Conservation (phyloP, 805 yeast species). For the Saturnispora quitensis region DNA sequence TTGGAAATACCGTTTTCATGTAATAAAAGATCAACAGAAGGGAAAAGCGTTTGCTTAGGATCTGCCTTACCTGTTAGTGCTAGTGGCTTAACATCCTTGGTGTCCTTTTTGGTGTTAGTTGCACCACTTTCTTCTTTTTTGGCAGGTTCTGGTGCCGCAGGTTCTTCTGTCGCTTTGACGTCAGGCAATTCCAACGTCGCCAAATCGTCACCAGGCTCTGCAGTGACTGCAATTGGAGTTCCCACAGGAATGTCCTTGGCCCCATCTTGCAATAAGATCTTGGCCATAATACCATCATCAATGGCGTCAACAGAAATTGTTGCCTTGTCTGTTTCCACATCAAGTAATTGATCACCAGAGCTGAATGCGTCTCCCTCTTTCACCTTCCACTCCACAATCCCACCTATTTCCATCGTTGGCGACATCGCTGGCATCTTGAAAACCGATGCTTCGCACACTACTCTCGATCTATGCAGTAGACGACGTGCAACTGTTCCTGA, state of each 20-base stretch:
- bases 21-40: slow-evolving; percentile 67
- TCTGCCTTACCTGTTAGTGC: slow-evolving; percentile 39
- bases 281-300: slow-evolving; percentile 86
- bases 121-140: slow-evolving; percentile 7
- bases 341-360: slow-evolving; percentile 76
- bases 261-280: slow-evolving; percentile 66
- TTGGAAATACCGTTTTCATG: slow-evolving; percentile 51
- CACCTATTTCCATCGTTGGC: slow-evolving; percentile 97
- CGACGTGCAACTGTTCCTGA: not conserved
- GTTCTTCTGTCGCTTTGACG: slow-evolving; percentile 25
- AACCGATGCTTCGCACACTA: slow-evolving; percentile 30
- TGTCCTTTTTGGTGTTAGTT: slow-evolving; percentile 1
- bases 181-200: slow-evolving; percentile 51
- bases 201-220: slow-evolving; percentile 83
- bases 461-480: slow-evolving; percentile 9
- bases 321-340: slow-evolving; percentile 83
- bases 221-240: slow-evolving; percentile 78
- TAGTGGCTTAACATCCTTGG: not conserved
- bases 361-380: slow-evolving; percentile 64
- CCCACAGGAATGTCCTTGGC: slow-evolving; percentile 75
- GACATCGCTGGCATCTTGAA: slow-evolving; percentile 98
- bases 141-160: slow-evolving; percentile 9
- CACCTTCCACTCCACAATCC: slow-evolving; percentile 81
- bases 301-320: slow-evolving; percentile 78
- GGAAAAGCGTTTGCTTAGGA: slow-evolving; percentile 57